Evolutionary conservation across 2,329 filamentous ascomycete species (phyloP), one percentile per base, ranked within the genome.

Genomic region (Pseudocercospora eumusae): DNA sequence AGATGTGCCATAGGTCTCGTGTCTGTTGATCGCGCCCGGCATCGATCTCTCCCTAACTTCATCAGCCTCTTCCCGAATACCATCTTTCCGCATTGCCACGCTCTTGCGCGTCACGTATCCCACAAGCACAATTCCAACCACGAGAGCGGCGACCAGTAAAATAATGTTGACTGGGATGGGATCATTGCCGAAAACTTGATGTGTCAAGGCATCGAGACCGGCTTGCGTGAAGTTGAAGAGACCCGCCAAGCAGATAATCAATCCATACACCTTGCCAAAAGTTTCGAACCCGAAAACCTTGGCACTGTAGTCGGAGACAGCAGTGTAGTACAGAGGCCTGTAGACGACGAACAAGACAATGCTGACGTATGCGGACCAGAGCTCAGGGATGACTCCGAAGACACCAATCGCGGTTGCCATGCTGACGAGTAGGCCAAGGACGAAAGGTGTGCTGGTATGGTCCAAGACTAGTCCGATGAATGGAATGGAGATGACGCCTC

Each of bases 241-340:
- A 0, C 93, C 92, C 0, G 92, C 88, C 1, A 95, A 78, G 76
- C 91, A 96, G 69, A 96, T 96, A 67, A 96, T 90, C 20, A 93
- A 83, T 10, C 92, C 92, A 76, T 96, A 96, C n/a, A 97, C 92
- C 61, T 91, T 96, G 50, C 92, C 93, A 69, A 96, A 96, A 0
- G 92, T 96, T 64, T 87, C 84, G 78, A 96, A 96, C 15, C 92
- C 92, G 74, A 96, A 96, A 36, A 96, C 92, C 77, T 96, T 96
- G 64, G 91, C 92, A 20, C 86, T 85, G 75, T 96, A 96, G 78
- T 96, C 92, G 25, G 83, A 93, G 61, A 96, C 90, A 7, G 91
- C 87, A 0, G 92, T 96, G 78, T 96, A 96, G 77, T 96, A 97
- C 28, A 96, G 87, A 0, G 93, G 92, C 0, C 92, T 86, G 71